These are phyloP conservation scores for Licmophora abbreviata DNA, from an alignment of 108 stramenopile genomes.

Conservation along the genomic window DNA sequence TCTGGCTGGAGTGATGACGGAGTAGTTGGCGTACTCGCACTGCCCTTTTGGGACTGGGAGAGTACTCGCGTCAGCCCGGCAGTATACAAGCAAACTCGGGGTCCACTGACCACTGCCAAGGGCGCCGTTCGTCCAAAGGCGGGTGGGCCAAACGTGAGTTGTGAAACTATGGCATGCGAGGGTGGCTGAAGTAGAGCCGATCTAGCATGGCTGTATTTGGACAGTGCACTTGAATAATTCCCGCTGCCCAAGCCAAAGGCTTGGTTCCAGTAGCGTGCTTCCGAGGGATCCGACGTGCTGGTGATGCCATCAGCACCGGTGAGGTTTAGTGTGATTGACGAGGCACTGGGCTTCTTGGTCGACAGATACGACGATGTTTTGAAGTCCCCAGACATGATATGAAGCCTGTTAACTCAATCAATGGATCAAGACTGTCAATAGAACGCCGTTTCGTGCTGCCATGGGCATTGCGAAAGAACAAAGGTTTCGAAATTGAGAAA, in stretches of 20 bases:
- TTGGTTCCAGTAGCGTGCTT: conserved; percentile 46
- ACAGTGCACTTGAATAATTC: conserved; percentile 1
- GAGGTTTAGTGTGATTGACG: conserved; percentile 18
- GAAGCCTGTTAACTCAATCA: no score
- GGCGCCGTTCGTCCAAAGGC: conserved; percentile 9
- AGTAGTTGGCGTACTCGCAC: neutral
- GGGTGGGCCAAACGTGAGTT: conserved; percentile 41
- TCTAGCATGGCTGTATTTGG: conserved; percentile 26
- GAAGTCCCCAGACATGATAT: conserved; percentile 9
- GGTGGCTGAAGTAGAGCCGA: conserved; percentile 14
- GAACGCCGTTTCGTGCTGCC: no score
- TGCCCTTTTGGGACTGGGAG: conserved; percentile 3
- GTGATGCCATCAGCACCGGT: conserved; percentile 4
- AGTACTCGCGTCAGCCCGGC: conserved; percentile 38
- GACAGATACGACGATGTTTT: conserved; percentile 29
- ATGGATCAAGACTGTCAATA: no score
- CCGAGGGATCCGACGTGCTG: conserved; percentile 26
- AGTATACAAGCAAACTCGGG: conserved; percentile 58
- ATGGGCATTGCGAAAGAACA: no score
- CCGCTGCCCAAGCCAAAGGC: conserved; percentile 33
- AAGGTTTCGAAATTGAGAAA: no score
- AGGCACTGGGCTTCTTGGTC: conserved; percentile 19
- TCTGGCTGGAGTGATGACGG: conserved; percentile 33
- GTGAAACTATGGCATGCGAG: conserved; percentile 20
- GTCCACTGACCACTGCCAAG: conserved; percentile 61